These are phyloP conservation scores for Paramyrothecium sp. DNA, from an alignment of 2,329 filamentous ascomycete genomes.

Conservation along the genomic window DNA sequence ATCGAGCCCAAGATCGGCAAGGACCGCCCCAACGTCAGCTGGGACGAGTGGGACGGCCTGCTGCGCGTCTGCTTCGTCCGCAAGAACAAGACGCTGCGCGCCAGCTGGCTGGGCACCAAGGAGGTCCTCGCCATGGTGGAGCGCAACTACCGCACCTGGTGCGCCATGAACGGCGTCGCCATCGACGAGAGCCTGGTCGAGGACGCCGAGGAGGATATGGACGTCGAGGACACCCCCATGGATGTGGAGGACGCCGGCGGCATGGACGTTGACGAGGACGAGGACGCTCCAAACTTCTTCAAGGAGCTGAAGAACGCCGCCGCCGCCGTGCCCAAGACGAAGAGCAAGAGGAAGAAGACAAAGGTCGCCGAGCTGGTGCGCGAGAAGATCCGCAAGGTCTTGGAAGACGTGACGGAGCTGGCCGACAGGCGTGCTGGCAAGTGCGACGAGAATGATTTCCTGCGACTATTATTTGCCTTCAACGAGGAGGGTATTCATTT, in stretches of 20 bases:
- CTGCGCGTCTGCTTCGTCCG: conserved; percentile 69
- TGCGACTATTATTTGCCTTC: conserved; percentile 77
- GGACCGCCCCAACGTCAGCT: conserved; percentile 80
- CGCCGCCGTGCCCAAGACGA: conserved; percentile 52
- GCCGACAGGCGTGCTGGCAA: conserved; percentile 79
- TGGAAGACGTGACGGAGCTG: conserved; percentile 77
- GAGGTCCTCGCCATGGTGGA: conserved; percentile 82
- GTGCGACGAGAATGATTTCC: conserved; percentile 90
- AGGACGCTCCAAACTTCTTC: conserved; percentile 83
- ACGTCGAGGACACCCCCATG: conserved; percentile 37
- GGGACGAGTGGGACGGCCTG: conserved; percentile 93
- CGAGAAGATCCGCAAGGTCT: conserved; percentile 80
- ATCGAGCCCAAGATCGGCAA: conserved; percentile 81
- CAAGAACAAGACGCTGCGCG: conserved; percentile 87
- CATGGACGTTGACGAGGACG: conserved; percentile 57
- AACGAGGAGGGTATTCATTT: conserved; percentile 95
- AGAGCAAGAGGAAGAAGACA: conserved; percentile 72
- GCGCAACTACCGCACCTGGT: conserved; percentile 85
- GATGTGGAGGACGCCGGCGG: conserved; percentile 46
- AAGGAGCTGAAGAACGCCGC: conserved; percentile 55
- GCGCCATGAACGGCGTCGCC: conserved; percentile 78
- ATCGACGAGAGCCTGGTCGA: conserved; percentile 66
- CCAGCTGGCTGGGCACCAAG: conserved; percentile 76
- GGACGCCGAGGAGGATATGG: conserved; percentile 37
- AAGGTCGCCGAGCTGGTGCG: conserved; percentile 80